Percentiles rank a stretch among this genome's conserved stretches.
These are phyloP conservation scores for Solanum verrucosum DNA, from an alignment of 257 asterid species.

Conservation along the genomic window DNA sequence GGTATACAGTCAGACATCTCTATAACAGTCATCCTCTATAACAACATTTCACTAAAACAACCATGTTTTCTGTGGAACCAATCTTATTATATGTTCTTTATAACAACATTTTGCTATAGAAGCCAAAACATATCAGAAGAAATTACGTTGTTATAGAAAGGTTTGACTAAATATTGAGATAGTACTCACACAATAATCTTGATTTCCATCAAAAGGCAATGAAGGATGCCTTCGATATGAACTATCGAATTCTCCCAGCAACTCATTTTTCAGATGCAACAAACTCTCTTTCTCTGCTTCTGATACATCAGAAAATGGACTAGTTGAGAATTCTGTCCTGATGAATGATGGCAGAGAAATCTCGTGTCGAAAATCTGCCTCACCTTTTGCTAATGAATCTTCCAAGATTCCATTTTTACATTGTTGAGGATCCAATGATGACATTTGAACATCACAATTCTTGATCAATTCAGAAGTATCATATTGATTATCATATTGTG, in stretches of 20 bases:
- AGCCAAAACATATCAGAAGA: not conserved
- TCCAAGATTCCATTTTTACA: conserved; percentile 18
- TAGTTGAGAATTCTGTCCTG: conserved; percentile 8
- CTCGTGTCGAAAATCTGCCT: conserved; percentile 7
- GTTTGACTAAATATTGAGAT: not conserved
- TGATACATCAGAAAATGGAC: not conserved
- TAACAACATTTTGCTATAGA: not conserved
- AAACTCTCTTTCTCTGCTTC: conserved; percentile 43
- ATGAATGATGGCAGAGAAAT: not conserved
- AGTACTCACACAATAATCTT: conserved; percentile 38
- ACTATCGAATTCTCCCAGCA: conserved; percentile 29
- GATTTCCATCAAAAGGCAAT: conserved; percentile 21
- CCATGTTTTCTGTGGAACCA: not conserved
- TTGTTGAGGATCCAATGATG: conserved; percentile 10
- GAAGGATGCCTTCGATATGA: not conserved
- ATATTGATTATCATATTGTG: conserved; percentile 25
- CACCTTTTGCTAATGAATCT: conserved; percentile 15
- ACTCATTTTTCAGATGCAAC: conserved; percentile 40
- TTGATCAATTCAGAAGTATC: conserved; percentile 8
- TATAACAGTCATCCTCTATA: not conserved
- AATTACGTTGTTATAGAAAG: not conserved
- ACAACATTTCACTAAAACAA: not conserved
- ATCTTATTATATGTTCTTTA: not conserved
- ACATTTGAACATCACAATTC: conserved; percentile 10
- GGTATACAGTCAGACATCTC: not conserved